Evolutionary conservation across 139 green algal species (phyloP), one percentile per base, ranked within the genome.

Genomic region (Coelastrella sp.): DNA sequence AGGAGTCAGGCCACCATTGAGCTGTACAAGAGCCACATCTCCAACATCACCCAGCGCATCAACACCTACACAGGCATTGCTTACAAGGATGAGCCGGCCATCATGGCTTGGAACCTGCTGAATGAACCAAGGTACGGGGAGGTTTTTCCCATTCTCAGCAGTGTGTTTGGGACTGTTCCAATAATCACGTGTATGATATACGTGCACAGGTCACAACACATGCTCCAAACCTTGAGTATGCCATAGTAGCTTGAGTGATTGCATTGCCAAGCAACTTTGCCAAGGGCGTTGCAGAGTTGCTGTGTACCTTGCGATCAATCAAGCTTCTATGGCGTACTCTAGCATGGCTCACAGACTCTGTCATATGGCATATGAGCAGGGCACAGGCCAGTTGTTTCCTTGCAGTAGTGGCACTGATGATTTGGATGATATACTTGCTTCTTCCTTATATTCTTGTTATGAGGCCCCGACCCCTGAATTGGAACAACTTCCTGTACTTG

Each of bases 81-180:
- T 1, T 71, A 71, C 60, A 84, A 84, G 41, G 60, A 74, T 32
- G 78, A 84, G 32, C 60, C 60, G 4, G 38, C 78, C 40, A 74
- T 84, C 13, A 35, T 84, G 59, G 78, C 59, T 21, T 84, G 60
- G 60, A 30, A 84, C 62, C 59, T 76, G 8, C 27, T 84, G 15
- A 84, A 84, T 62, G 78, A 84, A 37, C 78, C 78, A 34, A 62
- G 78, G 78, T 84, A 17, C 5, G 21, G 6, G 6, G 19, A 30
- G 45, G 45, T 13, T 23, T 13, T 9, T 57, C 11, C 11, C 45
- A n/a, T n/a, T n/a, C n/a, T n/a, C n/a, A n/a, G n/a, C n/a, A n/a
- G n/a, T 53, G 11, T 11, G 45, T 53, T 19, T 27, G 53, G 0
- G 7, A 32, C 53, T 32, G 53, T 6, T 27, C 15, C 9, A 64